Evolutionary conservation across 768 basidiomycete genomes (phyloP), one percentile per base, ranked within the genome.

Genomic region (Leccinum fibrillosum): DNA sequence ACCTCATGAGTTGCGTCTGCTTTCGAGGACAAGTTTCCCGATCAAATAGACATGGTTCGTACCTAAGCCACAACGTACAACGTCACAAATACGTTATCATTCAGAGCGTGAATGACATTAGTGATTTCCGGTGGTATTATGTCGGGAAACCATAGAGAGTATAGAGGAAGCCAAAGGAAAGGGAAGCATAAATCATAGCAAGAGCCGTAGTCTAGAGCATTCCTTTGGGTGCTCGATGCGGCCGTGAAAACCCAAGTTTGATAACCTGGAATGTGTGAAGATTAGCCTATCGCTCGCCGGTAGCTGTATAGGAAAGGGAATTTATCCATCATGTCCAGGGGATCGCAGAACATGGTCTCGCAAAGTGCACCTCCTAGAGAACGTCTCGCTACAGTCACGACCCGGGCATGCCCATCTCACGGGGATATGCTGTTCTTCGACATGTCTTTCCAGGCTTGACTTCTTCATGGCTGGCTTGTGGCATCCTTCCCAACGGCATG

Each of bases 361-460:
- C 30, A 62, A 30, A 0, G 58, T 56, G 34, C 34, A 35, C 0
- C 34, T 35, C 34, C 34, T 35, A 32, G 32, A 32, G 42, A 62
- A 62, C 1, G 34, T 37, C 0, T 9, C 5, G 2, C 0, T 0
- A n/a, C 64, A 66, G 2, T 0, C 34, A 13, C 13, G 34, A 35
- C 34, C 0, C 0, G 55, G 58, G 9, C 66, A 67, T 0, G 55
- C 49, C 66, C 66, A 68, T 11, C 5, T 56, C 2, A 15, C 54
- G 0, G 62, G 54, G 12, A 63, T 8, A 30, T 67, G 66, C 2
- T 50, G 56, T 1, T 68, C 66, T 0, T 9, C 48, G 2, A 52
- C 1, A 15, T 67, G 66, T 0, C 28, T 28, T 28, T 28, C 28
- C 28, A 28, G 8, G 28, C 28, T 28, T 9, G 28, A 28, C 28